These are phyloP conservation scores for Calonectria pseudoreteaudii DNA, from an alignment of 2,329 filamentous ascomycete genomes.

Conservation along the genomic window DNA sequence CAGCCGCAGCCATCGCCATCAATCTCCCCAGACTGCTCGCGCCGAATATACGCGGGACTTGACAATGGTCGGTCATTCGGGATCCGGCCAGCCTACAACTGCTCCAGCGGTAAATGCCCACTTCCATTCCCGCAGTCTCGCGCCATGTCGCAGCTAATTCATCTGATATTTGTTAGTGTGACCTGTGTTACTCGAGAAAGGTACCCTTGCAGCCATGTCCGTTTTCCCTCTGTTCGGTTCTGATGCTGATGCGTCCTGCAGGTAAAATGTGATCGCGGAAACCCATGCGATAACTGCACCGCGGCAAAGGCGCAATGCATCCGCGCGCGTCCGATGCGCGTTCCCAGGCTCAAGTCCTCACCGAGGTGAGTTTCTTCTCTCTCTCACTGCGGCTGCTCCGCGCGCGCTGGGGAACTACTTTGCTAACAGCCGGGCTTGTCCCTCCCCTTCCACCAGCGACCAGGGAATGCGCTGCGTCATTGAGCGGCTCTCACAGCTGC, in stretches of 20 bases:
- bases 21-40: not conserved
- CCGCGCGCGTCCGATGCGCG: not conserved
- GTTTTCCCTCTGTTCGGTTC: too few relatives aligned
- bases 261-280: constrained; percentile 1
- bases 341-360: not conserved
- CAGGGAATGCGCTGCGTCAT: not conserved
- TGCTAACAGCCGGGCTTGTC: not conserved
- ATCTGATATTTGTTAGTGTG: not conserved
- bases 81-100: not conserved
- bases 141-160: not conserved
- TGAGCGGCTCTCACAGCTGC: not conserved
- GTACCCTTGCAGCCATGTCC: not conserved
- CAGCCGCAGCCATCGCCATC: not conserved
- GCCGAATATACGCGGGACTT: not conserved
- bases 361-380: not conserved
- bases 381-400: too few relatives aligned
- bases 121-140: too few relatives aligned
- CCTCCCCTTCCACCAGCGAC: too few relatives aligned
- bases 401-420: too few relatives aligned
- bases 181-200: constrained; percentile 1
- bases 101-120: not conserved
- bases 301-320: not conserved
- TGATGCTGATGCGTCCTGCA: not conserved
- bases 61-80: not conserved
- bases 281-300: not conserved